Base-by-base conservation (phyloP, 129 eudicot genomes). In the Pittosporum tobira region DNA sequence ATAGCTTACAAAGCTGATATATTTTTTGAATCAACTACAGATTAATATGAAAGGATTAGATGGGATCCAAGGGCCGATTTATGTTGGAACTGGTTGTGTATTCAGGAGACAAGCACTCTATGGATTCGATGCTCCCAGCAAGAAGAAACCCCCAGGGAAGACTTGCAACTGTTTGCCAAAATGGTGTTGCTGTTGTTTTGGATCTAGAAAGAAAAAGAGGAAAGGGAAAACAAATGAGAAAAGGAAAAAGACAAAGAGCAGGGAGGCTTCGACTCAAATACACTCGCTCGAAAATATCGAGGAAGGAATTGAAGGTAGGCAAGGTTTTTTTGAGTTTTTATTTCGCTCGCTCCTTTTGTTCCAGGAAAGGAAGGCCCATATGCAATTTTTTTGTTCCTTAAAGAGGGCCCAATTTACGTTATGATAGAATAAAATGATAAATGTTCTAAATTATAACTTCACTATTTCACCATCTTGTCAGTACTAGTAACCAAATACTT, bases 271-370 rank as follows among this genome's bases (percentile, higher is more conserved):
- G 8, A 71, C 87, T 7, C 96, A 88, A 62, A 81, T 84, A 47
- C 94, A 88, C 36, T 87, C 96, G 3, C 84, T 88, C 30, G 96
- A 88, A 69, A 88, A 88, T 71, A 88, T 88, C 16, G 96, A 88
- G 75, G 96, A 88, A 71, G 96, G 96, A 76, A 79, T 88, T 34
- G 96, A 88, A 88, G 96, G 96, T 84, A 60, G 18, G 73, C n/a
- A n/a, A n/a, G n/a, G 14, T 34, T 48, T 44, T 46, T n/a, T n/a
- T n/a, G n/a, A n/a, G n/a, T n/a, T n/a, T n/a, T n/a, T n/a, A n/a
- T n/a, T n/a, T n/a, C n/a, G n/a, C n/a, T n/a, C n/a, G n/a, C n/a
- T n/a, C n/a, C n/a, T n/a, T n/a, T n/a, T n/a, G n/a, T n/a, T n/a
- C n/a, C n/a, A n/a, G n/a, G n/a, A n/a, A n/a, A n/a, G n/a, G n/a